Base-by-base conservation (phyloP, 139 green algal genomes). In the Zygnema circumcarinatum region DNA sequence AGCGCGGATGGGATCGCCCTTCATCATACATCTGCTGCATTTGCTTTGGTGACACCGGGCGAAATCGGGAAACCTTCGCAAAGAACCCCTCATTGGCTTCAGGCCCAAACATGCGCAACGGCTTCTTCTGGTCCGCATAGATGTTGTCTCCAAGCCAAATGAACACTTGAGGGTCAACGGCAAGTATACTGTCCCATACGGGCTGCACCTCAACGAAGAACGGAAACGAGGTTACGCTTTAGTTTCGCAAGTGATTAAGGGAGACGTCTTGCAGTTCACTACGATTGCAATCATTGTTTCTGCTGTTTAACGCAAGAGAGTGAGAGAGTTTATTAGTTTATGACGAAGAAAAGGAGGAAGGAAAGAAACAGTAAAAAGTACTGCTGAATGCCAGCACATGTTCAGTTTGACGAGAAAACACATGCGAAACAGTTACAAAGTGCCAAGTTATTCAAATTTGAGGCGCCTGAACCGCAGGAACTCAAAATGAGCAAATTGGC, bases 81-180 rank as follows among this genome's bases (percentile, higher is more conserved):
- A 40, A 84, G 2, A 38, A 36, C 2, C 86, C 53, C 38, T 85
- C 86, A 39, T 88, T 90, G 25, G 73, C 31, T 52, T 74, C 35
- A 20, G 25, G 3, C 3, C 83, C 76, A 29, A n/a, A 32, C 2
- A 88, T 36, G 7, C 2, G 22, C 38, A 75, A 16, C 73, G 29
- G 75, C 74, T 35, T 41, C 67, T 89, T 89, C 29, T 56, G 31
- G 38, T 92, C 89, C 1, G 73, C 79, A 82, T 92, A 92, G 2
- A 92, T 86, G 39, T 84, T 88, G 86, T 92, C 89, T 2, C 89
- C 89, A 2, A 92, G 40, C 89, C 89, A 92, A 53, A 88, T 42
- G 32, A 80, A 92, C 1, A 90, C 38, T 53, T 92, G 33, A 25
- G 86, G 79, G 0, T 67, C 2, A 3, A 35, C 62, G 2, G 29